Percentiles rank a stretch among this genome's conserved stretches.
These are phyloP conservation scores for Cutaneotrichosporon arboriforme DNA, from an alignment of 1,284 basidiomycete species.

Conservation along the genomic window DNA sequence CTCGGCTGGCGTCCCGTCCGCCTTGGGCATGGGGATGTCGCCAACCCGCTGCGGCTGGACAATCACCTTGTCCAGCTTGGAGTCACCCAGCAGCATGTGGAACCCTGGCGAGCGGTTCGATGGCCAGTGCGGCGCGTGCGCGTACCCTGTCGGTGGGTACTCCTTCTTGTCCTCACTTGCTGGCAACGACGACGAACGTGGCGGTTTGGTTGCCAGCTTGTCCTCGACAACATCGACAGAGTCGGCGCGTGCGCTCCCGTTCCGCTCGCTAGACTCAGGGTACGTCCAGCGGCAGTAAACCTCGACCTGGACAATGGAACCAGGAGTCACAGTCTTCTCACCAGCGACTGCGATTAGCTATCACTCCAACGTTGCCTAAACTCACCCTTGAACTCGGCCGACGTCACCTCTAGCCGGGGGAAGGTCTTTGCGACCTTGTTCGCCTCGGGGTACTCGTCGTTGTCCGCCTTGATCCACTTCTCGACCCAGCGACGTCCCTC, in stretches of 20 bases:
- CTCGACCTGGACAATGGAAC: constrained; percentile 80
- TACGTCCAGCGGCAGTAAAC: constrained; percentile 56
- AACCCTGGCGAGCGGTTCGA: constrained; percentile 78
- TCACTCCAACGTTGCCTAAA: neutral
- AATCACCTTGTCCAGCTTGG: constrained; percentile 81
- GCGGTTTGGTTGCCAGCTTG: neutral
- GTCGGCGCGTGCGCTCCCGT: constrained; percentile 17
- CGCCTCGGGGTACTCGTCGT: constrained; percentile 59
- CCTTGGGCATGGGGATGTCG: constrained; percentile 66
- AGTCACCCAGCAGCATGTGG: constrained; percentile 88
- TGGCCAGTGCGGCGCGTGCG: constrained; percentile 88
- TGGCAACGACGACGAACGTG: neutral
- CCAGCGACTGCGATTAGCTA: constrained; percentile 64
- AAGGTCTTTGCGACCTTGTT: constrained; percentile 64
- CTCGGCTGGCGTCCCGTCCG: constrained; percentile 56
- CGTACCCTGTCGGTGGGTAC: constrained; percentile 61
- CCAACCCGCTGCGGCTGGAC: constrained; percentile 82
- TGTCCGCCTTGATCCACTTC: constrained; percentile 49
- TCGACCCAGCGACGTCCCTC: constrained; percentile 55
- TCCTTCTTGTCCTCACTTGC: constrained; percentile 56
- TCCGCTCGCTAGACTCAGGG: constrained; percentile 14
- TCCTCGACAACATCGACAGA: constrained; percentile 23
- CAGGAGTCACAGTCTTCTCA: constrained; percentile 80
- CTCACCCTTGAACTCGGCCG: constrained; percentile 80
- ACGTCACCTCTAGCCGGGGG: constrained; percentile 75